Conservation (phyloP, 1,284 basidiomycete genomes). For the Irpex sp. region DNA sequence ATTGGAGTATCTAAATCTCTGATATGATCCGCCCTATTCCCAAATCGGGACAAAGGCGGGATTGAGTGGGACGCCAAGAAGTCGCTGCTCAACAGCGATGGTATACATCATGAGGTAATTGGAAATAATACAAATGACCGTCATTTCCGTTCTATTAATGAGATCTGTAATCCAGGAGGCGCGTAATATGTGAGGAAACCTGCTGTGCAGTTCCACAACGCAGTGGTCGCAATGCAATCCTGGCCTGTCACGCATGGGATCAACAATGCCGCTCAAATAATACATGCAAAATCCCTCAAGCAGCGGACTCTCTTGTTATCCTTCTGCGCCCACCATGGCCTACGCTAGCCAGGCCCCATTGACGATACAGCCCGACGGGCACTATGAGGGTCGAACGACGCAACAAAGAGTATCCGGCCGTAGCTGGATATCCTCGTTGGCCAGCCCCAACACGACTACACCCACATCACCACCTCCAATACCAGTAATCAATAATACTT, state of each 20-base stretch:
- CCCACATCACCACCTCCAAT: background rate
- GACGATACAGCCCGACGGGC: background rate
- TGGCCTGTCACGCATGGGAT: background rate
- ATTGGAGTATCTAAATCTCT: background rate
- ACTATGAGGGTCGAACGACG: background rate
- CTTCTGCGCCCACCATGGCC: background rate
- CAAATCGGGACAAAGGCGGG: background rate
- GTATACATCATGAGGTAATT: too few species aligned
- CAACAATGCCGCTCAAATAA: background rate
- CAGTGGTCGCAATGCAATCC: background rate
- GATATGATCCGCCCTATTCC: background rate
- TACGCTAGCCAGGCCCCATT: background rate
- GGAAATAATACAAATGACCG: too few species aligned
- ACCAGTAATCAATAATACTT: background rate
- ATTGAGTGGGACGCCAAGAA: background rate
- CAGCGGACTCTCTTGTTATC: too few species aligned
- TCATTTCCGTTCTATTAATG: too few species aligned
- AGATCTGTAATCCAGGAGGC: too few species aligned
- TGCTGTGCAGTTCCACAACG: background rate
- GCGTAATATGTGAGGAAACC: background rate
- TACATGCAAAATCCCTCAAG: background rate
- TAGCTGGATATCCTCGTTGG: slow-evolving; percentile 16
- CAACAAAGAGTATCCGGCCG: background rate
- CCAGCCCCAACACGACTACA: background rate
- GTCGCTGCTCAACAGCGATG: background rate